Base-by-base conservation (phyloP, 306 rosid genomes). In the Cucurbita pepo region DNA sequence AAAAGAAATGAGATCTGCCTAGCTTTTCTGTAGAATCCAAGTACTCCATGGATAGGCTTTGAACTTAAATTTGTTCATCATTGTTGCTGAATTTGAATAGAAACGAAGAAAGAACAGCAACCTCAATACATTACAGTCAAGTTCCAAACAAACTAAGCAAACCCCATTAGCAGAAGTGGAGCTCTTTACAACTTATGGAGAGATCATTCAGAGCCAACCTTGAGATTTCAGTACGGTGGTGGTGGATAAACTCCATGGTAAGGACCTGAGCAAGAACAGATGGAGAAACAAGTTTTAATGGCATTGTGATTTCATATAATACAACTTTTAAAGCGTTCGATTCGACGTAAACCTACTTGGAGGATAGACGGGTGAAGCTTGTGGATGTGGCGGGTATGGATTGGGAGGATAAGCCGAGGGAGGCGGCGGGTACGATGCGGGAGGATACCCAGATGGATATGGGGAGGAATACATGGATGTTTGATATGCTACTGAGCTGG, bases 231-330 rank as follows among this genome's bases (percentile, higher is more conserved):
- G 61, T 89, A 88, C 11, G 83, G 95, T 7, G 81, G 91, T 25
- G 91, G 94, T 75, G 95, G 95, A 81, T 86, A 89, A 3, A 52
- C 36, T 80, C 97, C 96, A 25, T 84, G 78, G 56, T 71, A 82
- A 40, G 75, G 83, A 75, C 83, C 80, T 81, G 78, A 76, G 41
- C 47, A 22, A 66, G 4, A 66, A 19, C 11, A 66, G 43, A 47
- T 1, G 37, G 22, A 76, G 4, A 65, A 72, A 18, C 55, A 69
- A 43, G 76, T 21, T 45, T 74, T 41, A 54, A 80, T 77, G 54
- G 4, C 51, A 54, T 53, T 71, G 19, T 18, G 16, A 41, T 10
- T 64, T 5, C 16, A 41, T 64, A 9, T 18, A 54, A 52, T 36
- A 9, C 10, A 34, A n/a, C 36, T 1, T 5, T 10, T 13, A 25